Base-by-base conservation (phyloP, 768 basidiomycete genomes). In the Tylopilus balloui region DNA sequence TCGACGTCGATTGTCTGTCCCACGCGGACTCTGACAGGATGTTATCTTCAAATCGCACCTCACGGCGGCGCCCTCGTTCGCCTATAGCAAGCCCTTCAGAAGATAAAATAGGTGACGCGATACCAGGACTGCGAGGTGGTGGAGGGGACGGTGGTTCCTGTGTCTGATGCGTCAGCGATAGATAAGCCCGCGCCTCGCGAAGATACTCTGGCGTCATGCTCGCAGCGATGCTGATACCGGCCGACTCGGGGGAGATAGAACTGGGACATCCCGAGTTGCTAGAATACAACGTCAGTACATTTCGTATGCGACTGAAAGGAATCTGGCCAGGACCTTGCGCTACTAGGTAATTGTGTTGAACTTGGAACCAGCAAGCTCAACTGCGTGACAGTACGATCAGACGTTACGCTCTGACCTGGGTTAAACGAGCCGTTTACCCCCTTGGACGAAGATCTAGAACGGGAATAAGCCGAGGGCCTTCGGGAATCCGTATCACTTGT, bases 41-140 rank as follows among this genome's bases (percentile, higher is more conserved):
- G 37, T 58, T 69, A 6, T 67, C 66, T 25, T 69, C 66, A 21
- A 67, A 67, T 15, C 67, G 61, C 15, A 67, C 66, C 47, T 67
- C 66, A 6, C 66, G 66, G n/a, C 61, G 63, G 23, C 58, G 66
- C 13, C 53, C 67, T 35, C 52, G 59, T 20, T 57, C 63, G 19
- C 65, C 58, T 3, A 55, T 2, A 20, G 63, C 56, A 31, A 69
- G 57, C n/a, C 67, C 59, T 4, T 53, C 53, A 7, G 67, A 67
- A n/a, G 66, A 69, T 36, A 67, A 35, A 17, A 67, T 40, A 11
- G 66, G 66, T 0, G 66, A 67, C 7, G 63, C 32, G 15, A 62
- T 42, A 20, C 45, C 55, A 15, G 63, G 59, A 40, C 59, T 69
- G 29, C 42, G 56, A 23, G 52, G n/a, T 6, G 17, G 21, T 27